These are phyloP conservation scores for Monosporascus sp. DNA, from an alignment of 2,329 filamentous ascomycete species.

Conservation along the genomic window DNA sequence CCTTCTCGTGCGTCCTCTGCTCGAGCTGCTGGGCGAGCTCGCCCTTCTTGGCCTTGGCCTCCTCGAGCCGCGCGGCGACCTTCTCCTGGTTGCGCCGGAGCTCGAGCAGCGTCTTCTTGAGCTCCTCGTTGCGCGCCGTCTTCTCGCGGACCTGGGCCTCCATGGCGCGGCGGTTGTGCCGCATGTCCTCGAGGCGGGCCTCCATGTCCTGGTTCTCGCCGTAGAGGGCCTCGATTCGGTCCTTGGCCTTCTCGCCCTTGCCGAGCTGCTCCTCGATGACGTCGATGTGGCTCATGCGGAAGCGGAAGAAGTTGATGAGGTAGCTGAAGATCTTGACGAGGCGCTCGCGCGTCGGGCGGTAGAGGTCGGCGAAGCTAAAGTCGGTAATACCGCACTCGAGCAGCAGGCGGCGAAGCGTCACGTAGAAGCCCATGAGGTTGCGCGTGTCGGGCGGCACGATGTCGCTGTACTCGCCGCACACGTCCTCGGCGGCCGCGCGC, in stretches of 20 bases:
- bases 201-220: slow-evolving; percentile 85
- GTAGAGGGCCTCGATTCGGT: slow-evolving; percentile 80
- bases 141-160: slow-evolving; percentile 81
- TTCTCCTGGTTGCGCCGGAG: slow-evolving; percentile 76
- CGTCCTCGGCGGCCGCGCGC: slow-evolving; percentile 82
- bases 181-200: slow-evolving; percentile 72
- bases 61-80: slow-evolving; percentile 76
- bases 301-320: slow-evolving; percentile 97
- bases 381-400: slow-evolving; percentile 87
- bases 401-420: slow-evolving; percentile 73
- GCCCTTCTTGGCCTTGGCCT: slow-evolving; percentile 73
- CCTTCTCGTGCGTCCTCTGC: slow-evolving; percentile 63
- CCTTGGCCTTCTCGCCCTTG: slow-evolving; percentile 79
- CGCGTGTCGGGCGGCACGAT: slow-evolving; percentile 82
- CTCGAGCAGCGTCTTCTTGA: slow-evolving; percentile 77
- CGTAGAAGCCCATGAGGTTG: slow-evolving; percentile 94
- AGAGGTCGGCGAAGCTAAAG: slow-evolving; percentile 88
- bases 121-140: slow-evolving; percentile 76
- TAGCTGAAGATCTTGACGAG: slow-evolving; percentile 95
- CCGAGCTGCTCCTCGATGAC: slow-evolving; percentile 94
- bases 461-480: slow-evolving; percentile 79
- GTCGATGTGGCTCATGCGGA: slow-evolving; percentile 84
- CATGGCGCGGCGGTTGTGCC: slow-evolving; percentile 71
- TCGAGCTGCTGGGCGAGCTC: slow-evolving; percentile 68
- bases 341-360: slow-evolving; percentile 83